Evolutionary conservation across 352 stramenopile species (phyloP).

Genomic region (Phytopythium litorale): DNA sequence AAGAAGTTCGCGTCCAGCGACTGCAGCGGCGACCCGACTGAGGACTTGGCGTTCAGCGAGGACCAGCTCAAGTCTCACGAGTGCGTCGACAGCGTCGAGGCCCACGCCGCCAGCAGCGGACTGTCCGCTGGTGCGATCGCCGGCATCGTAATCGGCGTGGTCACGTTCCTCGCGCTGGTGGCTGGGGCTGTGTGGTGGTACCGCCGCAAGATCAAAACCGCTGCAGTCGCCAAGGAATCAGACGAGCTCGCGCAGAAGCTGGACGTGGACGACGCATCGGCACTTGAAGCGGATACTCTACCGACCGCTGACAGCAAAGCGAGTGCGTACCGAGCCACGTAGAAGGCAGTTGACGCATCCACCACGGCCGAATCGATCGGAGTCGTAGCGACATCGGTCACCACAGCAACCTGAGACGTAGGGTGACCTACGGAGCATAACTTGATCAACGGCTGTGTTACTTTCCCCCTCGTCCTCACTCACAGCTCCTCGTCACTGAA

Average conservation of each 20-base stretch:
- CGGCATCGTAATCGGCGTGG: background rate
- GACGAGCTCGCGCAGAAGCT: background rate
- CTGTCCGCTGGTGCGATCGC: background rate
- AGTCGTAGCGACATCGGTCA: too few species aligned
- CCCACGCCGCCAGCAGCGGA: background rate
- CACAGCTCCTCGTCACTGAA: constrained; percentile 35
- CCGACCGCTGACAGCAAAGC: background rate
- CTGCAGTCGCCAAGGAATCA: background rate
- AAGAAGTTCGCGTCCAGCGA: background rate
- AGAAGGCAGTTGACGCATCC: background rate
- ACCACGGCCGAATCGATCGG: too few species aligned
- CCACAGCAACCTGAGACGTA: too few species aligned
- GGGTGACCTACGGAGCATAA: background rate
- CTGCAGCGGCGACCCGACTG: background rate
- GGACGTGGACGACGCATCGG: background rate
- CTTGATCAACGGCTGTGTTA: background rate
- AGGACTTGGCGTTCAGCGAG: background rate
- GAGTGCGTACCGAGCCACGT: background rate
- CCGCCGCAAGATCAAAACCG: background rate
- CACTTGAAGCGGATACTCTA: background rate
- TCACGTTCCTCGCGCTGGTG: background rate
- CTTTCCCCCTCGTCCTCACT: background rate
- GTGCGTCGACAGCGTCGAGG: background rate
- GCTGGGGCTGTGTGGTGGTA: background rate
- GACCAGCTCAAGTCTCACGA: background rate